Conservation (phyloP, 805 yeast genomes). For the Candida xyloterini region DNA sequence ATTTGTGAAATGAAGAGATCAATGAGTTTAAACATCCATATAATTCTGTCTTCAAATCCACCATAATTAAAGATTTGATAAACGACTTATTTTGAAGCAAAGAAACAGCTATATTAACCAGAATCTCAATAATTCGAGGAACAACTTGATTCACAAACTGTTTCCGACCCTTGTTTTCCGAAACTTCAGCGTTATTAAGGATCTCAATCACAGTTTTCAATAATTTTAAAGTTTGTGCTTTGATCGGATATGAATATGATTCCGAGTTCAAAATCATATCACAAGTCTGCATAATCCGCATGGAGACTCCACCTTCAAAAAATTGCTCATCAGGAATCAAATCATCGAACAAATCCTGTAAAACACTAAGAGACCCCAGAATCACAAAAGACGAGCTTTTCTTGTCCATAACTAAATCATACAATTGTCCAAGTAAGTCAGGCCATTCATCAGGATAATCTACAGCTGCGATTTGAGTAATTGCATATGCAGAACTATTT, state of each 20-base stretch:
- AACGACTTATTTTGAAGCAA: conserved; percentile 2
- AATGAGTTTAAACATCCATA: conserved; percentile 29
- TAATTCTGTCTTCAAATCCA: conserved; percentile 28
- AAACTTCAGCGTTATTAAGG: conserved; percentile 49
- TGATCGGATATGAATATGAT: conserved; percentile 33
- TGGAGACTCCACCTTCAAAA: conserved; percentile 70
- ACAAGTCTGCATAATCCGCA: conserved; percentile 49
- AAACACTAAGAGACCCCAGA: conserved; percentile 55
- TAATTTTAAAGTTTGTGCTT: conserved; percentile 47
- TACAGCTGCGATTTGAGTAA: conserved; percentile 79
- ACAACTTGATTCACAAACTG: conserved; percentile 33
- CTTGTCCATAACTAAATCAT: conserved; percentile 31
- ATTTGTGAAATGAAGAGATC: conserved; percentile 24
- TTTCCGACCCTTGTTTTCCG: conserved; percentile 37
- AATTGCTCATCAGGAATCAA: conserved; percentile 83
- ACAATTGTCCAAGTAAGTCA: conserved; percentile 49
- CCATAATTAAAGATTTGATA: conserved; percentile 17
- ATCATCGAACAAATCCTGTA: conserved; percentile 82
- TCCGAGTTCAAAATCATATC: conserved; percentile 36
- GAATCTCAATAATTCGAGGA: conserved; percentile 27
- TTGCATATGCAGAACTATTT: conserved; percentile 65
- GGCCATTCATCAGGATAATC: conserved; percentile 99
- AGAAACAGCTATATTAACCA: conserved; percentile 14
- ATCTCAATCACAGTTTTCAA: conserved; percentile 53
- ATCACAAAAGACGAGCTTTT: conserved; percentile 34